A percentile compares a stretch with the other conserved stretches of the same genome.
Conservation (phyloP, 106 monocot genomes). For the Vanilla planifolia region DNA sequence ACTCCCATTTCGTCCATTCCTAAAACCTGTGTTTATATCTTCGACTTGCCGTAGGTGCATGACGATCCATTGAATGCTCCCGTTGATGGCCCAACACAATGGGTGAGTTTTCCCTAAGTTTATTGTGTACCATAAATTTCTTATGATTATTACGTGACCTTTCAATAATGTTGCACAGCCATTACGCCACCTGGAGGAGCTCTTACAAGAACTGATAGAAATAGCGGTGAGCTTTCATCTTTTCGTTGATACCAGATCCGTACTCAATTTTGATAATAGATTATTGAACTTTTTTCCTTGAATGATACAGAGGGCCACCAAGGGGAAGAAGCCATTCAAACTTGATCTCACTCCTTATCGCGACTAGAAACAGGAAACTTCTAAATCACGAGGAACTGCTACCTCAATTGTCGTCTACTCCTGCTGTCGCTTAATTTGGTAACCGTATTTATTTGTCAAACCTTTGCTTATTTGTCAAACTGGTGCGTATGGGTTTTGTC, state of each 20-base stretch:
- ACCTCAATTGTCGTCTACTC: no score
- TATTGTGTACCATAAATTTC: background rate
- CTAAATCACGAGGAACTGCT: background rate
- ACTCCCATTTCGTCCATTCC: background rate
- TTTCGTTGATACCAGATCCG: background rate
- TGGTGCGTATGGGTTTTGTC: no score
- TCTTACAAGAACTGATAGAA: slow-evolving; percentile 79
- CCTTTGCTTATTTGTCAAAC: no score
- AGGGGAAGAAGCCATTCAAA: slow-evolving; percentile 71
- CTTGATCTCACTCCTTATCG: slow-evolving; percentile 67
- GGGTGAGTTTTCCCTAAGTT: slow-evolving; percentile 33
- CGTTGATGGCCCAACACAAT: slow-evolving; percentile 95
- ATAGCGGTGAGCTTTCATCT: slow-evolving; percentile 63
- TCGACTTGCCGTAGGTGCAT: slow-evolving; percentile 43
- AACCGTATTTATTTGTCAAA: no score
- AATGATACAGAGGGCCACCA: slow-evolving; percentile 42
- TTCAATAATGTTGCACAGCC: slow-evolving; percentile 36
- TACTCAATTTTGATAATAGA: background rate
- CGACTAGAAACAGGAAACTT: no score
- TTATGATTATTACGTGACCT: background rate
- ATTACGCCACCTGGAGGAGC: slow-evolving; percentile 72
- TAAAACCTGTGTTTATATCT: background rate
- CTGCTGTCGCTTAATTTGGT: no score
- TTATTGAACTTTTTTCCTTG: background rate
- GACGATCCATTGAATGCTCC: slow-evolving; percentile 90